Evolutionary conservation across 1,284 basidiomycete species (phyloP), one percentile per base, ranked within the genome.

Genomic region (Ceratobasidium sp.): DNA sequence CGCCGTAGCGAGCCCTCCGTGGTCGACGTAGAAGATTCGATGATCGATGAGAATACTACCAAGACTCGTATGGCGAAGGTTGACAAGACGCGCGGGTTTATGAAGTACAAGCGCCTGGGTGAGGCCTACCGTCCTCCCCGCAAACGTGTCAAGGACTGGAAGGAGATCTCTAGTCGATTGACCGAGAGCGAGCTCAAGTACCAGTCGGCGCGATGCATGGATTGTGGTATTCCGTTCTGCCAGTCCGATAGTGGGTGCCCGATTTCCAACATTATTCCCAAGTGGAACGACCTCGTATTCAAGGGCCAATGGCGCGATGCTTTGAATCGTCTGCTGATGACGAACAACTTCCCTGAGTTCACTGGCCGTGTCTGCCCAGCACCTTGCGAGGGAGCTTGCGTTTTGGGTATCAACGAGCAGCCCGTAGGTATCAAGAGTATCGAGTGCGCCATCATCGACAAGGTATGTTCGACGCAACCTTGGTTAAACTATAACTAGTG

Each of bases 361-460:
- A 97, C 95, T 65, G 95, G 95, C 72, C 90, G 93, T 76, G 93
- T 97, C 29, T 98, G 96, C 81, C 96, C 96, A 64, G 96, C 96
- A 24, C 96, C 96, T 65, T 98, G 96, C 81, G 96, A 98, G 84
- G 93, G 93, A 74, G 95, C 96, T 50, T 98, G 96, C 84, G 95
- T 97, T n/a, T 85, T 98, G 69, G 96, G 96, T 67, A 97, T 98
- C 84, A 98, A 96, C 82, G 96, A 97, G 82, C 90, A 92, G 78
- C 95, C 96, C 19, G 96, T 98, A 72, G 96, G 96, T 47, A 98
- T 98, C 87, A 98, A 98, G 87, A 94, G 92, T 79, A 96, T 98
- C 78, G 96, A 96, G 82, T 94, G 93, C 80, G 94, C 94, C 59
- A 95, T 95, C 80, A 95, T 96, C 74, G 94, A 96, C 84, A 94